Base-by-base conservation (phyloP, 2,329 filamentous ascomycete genomes). In the Colletotrichum simmondsii region DNA sequence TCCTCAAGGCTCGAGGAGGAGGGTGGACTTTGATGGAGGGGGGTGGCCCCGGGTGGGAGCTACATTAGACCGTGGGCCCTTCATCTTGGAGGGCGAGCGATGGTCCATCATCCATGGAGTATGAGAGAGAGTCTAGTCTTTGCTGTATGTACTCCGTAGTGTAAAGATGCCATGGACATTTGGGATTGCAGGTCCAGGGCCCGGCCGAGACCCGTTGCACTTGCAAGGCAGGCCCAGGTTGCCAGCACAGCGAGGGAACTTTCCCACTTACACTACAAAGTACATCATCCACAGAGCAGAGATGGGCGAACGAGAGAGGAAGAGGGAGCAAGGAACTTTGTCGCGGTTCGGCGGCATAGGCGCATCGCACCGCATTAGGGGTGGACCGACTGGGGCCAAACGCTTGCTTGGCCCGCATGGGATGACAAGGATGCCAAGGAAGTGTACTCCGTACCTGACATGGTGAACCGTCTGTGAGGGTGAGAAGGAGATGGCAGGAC, bases 381-480 rank as follows among this genome's bases (percentile, higher is more conserved):
- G 70, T 69, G 66, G 70, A 22, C 8, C 65, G 46, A 64, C 62
- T 35, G 30, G 70, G 66, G 66, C 66, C 65, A 72, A 70, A 64
- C 70, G 42, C 70, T 54, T 69, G 59, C 70, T 72, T 72, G 65
- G 70, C 53, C 35, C 46, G 54, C 70, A 70, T 69, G 46, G 65
- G 49, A 72, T 37, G 52, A 64, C 65, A 63, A 64, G 58, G 66
- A 30, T 22, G 56, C 46, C 26, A 28, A 16, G 60, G 19, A n/a
- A 22, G 42, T 49, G 26, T 24, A 28, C 26, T 28, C 26, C 26
- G 26, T 28, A 26, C 42, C 14, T 11, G 26, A 60, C 35, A 32
- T 59, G 26, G 32, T 26, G 26, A 56, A n/a, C 24, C 28, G 11
- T 53, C 35, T 32, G 28, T 26, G 46, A 30, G 68, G 26, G 63